phyloP scores from a whole-genome alignment of 768 basidiomycete species.

The Suillus bovinus region DNA sequence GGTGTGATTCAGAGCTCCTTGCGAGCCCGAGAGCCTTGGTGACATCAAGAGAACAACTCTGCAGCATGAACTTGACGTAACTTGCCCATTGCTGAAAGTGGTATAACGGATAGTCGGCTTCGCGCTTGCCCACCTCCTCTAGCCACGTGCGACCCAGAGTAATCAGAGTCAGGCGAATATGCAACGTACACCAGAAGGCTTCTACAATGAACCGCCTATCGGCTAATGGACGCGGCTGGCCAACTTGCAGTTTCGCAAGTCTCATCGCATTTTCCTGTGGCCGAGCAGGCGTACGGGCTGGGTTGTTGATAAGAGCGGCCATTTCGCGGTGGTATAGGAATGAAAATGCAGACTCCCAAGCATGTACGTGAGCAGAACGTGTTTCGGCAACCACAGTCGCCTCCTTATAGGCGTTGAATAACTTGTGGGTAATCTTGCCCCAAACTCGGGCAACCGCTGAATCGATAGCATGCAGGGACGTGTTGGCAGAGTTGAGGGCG shows the following conservation, averaged over 20 bases:
- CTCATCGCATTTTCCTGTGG: slow-evolving; percentile 53
- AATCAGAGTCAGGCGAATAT: slow-evolving; percentile 53
- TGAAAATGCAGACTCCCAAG: slow-evolving; percentile 63
- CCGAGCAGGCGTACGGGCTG: slow-evolving; percentile 35
- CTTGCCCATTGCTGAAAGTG: slow-evolving; percentile 42
- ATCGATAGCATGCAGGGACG: slow-evolving; percentile 32
- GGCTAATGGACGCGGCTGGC: slow-evolving; percentile 56
- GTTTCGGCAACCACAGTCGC: slow-evolving; percentile 42
- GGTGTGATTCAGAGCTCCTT: slow-evolving; percentile 47
- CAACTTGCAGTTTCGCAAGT: slow-evolving; percentile 51
- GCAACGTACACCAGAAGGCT: slow-evolving; percentile 54
- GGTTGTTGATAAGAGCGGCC: slow-evolving; percentile 31
- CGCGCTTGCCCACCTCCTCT: slow-evolving; percentile 29
- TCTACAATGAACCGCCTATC: slow-evolving; percentile 63
- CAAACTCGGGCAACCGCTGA: slow-evolving; percentile 37
- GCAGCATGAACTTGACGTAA: slow-evolving; percentile 47
- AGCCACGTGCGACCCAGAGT: slow-evolving; percentile 45
- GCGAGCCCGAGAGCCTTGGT: slow-evolving; percentile 48
- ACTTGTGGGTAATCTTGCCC: slow-evolving; percentile 35
- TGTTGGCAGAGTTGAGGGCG: slow-evolving; percentile 28
- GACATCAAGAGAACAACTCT: slow-evolving; percentile 48
- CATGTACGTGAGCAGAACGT: slow-evolving; percentile 55
- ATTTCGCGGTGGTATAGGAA: slow-evolving; percentile 52
- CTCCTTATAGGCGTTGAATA: slow-evolving; percentile 42
- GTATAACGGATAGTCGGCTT: slow-evolving; percentile 17